A percentile compares a stretch with the other conserved stretches of the same genome.
These are phyloP conservation scores for Rubia tinctorum DNA, from an alignment of 305 asterid genomes.

Conservation along the genomic window DNA sequence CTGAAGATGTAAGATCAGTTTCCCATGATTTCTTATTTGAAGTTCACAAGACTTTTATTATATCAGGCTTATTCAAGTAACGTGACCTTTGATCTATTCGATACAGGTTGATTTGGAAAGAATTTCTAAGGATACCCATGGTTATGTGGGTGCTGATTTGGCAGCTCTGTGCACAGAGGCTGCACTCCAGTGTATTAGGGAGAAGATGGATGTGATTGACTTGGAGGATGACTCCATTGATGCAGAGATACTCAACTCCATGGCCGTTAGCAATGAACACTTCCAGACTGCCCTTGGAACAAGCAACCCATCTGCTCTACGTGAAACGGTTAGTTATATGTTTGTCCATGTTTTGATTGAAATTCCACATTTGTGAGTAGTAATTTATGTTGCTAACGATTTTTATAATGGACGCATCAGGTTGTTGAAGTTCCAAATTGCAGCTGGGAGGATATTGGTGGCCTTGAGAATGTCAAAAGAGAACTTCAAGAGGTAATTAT, in stretches of 20 bases:
- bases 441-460: no score
- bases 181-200: no score
- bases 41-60: background rate
- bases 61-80: background rate
- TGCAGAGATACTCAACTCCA: no score
- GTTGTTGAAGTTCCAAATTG: no score
- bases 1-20: no score
- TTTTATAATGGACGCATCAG: no score
- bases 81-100: background rate
- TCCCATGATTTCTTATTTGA: constrained; percentile 2
- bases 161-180: no score
- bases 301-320: constrained; percentile 95
- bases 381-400: background rate
- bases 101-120: constrained; percentile 89
- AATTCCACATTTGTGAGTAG: background rate
- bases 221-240: no score
- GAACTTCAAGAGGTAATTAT: no score
- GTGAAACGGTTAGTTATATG: constrained; percentile 73
- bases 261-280: constrained; percentile 37
- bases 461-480: no score
- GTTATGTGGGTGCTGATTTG: no score
- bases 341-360: background rate
- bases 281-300: constrained; percentile 87
- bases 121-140: constrained; percentile 34
- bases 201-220: no score